Evolutionary conservation across 2,329 filamentous ascomycete species (phyloP).

Genomic region (Aspergillus ochraceus): DNA sequence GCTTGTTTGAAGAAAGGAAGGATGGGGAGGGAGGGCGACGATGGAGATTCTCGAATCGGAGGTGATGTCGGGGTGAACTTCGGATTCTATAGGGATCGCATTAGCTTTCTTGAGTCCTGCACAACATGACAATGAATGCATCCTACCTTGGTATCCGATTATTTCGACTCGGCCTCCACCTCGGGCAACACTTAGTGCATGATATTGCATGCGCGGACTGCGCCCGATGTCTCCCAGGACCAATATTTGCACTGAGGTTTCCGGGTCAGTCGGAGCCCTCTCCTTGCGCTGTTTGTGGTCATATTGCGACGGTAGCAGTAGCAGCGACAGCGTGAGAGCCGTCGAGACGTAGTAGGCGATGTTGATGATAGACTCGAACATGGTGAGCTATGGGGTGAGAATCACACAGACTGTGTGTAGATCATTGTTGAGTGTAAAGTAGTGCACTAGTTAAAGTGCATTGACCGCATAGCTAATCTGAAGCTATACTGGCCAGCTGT

Average conservation of each 20-base stretch:
- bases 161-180: slow-evolving; percentile 78
- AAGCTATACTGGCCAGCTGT: background rate
- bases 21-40: slow-evolving; percentile 68
- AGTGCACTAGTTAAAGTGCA: background rate
- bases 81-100: slow-evolving; percentile 60
- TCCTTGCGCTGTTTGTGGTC: slow-evolving; percentile 34
- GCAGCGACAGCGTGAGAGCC: slow-evolving; percentile 50
- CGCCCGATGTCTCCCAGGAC: slow-evolving; percentile 94
- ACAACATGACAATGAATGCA: too few species aligned
- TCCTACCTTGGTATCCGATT: slow-evolving; percentile 78
- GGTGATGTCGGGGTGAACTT: slow-evolving; percentile 74
- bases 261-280: slow-evolving; percentile 24
- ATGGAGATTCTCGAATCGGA: slow-evolving; percentile 69
- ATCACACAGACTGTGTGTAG: background rate
- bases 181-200: slow-evolving; percentile 86
- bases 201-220: slow-evolving; percentile 97
- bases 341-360: slow-evolving; percentile 48
- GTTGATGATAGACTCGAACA: slow-evolving; percentile 38
- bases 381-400: slow-evolving; percentile 14
- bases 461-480: background rate
- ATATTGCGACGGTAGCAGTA: slow-evolving; percentile 56
- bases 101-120: background rate
- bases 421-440: background rate
- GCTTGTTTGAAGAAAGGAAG: slow-evolving; percentile 64
- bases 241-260: slow-evolving; percentile 71